These are phyloP conservation scores for Westerdykella ornata DNA, from an alignment of 2,329 filamentous ascomycete species.

Conservation along the genomic window DNA sequence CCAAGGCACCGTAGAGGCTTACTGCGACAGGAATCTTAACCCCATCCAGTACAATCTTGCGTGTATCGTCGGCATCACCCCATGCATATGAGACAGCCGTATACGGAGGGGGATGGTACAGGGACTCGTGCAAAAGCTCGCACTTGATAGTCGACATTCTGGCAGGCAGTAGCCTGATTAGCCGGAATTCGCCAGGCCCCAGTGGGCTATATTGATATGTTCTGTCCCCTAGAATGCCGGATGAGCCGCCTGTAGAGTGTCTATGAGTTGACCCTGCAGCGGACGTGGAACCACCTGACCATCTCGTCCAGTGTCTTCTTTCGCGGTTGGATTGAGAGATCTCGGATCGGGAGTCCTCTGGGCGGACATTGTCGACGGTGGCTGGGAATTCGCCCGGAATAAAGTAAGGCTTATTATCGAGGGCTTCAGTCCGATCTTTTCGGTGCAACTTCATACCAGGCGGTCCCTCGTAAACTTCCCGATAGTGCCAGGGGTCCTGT, in stretches of 20 bases:
- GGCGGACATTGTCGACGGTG: no score
- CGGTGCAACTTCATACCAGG: no score
- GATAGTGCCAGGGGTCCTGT: no score
- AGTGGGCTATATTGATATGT: slow-evolving; percentile 9
- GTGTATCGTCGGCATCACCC: slow-evolving; percentile 24
- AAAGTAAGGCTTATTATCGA: no score
- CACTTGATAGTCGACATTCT: slow-evolving; percentile 14
- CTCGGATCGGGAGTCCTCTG: no score
- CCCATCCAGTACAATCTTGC: slow-evolving; percentile 8
- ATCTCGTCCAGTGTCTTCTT: no score
- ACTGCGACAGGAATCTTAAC: slow-evolving; percentile 8
- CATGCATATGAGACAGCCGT: slow-evolving; percentile 33
- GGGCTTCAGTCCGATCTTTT: no score
- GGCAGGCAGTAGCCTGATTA: slow-evolving; percentile 10
- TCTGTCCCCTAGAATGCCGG: slow-evolving; percentile 7
- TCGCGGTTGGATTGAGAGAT: no score
- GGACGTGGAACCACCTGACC: no score
- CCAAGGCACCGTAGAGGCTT: slow-evolving; percentile 14
- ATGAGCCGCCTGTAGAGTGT: neutral
- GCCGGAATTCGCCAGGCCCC: slow-evolving; percentile 8
- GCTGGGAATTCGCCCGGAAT: no score
- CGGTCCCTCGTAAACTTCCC: no score
- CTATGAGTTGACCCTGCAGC: no score
- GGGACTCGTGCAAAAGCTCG: slow-evolving; percentile 9
- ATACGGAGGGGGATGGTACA: slow-evolving; percentile 16